Conservation (phyloP, 2,329 filamentous ascomycete species). For the Ceratocystiopsis brevicomis region DNA sequence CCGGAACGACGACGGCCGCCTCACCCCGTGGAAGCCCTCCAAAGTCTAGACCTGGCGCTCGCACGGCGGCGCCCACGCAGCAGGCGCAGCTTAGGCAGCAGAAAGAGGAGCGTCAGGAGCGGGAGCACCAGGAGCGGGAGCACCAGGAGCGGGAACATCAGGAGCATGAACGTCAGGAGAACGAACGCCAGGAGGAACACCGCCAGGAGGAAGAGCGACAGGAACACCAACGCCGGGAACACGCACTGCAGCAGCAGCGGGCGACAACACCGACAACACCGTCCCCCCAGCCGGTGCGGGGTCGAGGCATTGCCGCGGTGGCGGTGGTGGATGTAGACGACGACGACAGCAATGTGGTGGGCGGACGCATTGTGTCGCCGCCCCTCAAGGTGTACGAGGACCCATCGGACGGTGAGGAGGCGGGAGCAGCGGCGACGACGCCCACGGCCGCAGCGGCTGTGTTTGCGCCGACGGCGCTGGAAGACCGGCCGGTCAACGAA, state of each 20-base stretch:
- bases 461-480: slow-evolving; percentile 29
- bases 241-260: no score
- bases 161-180: no score
- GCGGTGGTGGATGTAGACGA: neutral
- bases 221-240: no score
- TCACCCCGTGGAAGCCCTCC: slow-evolving; percentile 15
- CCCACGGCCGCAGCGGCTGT: slow-evolving; percentile 26
- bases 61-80: neutral
- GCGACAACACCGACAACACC: no score
- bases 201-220: no score
- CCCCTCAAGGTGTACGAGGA: slow-evolving; percentile 43
- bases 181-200: no score
- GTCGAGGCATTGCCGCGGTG: no score
- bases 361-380: slow-evolving; percentile 15
- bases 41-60: slow-evolving; percentile 10
- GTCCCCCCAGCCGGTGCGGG: no score
- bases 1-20: neutral
- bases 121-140: no score
- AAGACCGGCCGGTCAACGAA: slow-evolving; percentile 42
- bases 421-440: slow-evolving; percentile 24
- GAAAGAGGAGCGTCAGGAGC: no score
- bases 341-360: slow-evolving; percentile 3
- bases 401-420: slow-evolving; percentile 22
- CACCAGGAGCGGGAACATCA: no score
- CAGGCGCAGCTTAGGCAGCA: no score